Evolutionary conservation across 2,329 filamentous ascomycete species (phyloP).

Genomic region (Mariannaea elegans): DNA sequence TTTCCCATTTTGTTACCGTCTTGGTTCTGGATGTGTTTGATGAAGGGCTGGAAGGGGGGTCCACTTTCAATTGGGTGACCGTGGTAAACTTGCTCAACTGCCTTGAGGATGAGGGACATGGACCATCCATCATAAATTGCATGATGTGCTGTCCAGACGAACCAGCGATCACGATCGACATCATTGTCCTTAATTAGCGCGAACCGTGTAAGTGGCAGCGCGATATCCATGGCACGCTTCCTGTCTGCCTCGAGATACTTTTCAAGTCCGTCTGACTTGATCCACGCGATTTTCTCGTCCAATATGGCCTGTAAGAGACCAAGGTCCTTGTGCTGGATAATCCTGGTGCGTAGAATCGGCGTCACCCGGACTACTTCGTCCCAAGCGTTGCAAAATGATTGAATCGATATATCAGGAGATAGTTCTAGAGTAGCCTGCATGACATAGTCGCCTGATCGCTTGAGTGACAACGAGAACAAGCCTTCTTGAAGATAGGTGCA

Average conservation of each 20-base stretch:
- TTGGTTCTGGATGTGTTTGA: too few species aligned
- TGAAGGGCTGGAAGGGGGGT: too few species aligned
- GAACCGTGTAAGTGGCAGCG: conserved; percentile 18
- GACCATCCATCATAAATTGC: conserved; percentile 37
- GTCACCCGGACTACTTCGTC: background rate
- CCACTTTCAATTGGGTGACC: background rate
- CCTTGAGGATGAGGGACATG: conserved; percentile 26
- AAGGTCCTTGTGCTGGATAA: background rate
- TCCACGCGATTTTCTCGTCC: conserved; percentile 11
- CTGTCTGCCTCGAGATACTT: conserved; percentile 13
- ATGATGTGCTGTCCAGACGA: conserved; percentile 34
- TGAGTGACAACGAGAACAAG: conserved; percentile 43
- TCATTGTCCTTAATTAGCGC: background rate
- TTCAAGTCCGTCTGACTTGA: background rate
- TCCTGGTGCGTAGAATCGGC: conserved; percentile 52
- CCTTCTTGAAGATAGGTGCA: conserved; percentile 48
- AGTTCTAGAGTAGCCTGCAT: conserved; percentile 26
- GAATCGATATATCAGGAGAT: conserved; percentile 4
- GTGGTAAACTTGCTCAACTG: conserved; percentile 20
- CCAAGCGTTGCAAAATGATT: conserved; percentile 24
- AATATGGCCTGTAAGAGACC: conserved; percentile 23
- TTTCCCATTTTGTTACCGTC: too few species aligned
- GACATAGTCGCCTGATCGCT: conserved; percentile 26
- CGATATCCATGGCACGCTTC: conserved; percentile 2
- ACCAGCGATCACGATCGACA: background rate